phyloP scores from a whole-genome alignment of 768 basidiomycete species.

The Erythrobasidium yunnanense region DNA sequence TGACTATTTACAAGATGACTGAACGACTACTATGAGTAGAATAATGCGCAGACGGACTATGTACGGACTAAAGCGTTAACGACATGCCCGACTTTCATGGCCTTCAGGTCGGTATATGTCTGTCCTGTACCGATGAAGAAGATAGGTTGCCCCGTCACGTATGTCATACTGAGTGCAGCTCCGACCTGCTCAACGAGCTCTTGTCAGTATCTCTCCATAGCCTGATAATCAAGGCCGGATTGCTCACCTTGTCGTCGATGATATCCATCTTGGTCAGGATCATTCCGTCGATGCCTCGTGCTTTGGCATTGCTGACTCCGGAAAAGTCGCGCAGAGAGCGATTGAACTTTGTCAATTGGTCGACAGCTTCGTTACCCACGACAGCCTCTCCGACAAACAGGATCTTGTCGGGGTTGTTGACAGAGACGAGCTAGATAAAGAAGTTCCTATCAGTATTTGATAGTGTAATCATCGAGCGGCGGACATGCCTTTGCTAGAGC shows the following conservation, averaged over 20 bases:
- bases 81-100: conserved; percentile 79
- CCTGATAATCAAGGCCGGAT: neutral
- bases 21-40: neutral
- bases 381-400: conserved; percentile 96
- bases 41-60: neutral
- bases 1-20: neutral
- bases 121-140: conserved; percentile 97
- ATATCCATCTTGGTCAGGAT: conserved; percentile 98
- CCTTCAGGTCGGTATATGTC: conserved; percentile 93
- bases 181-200: conserved; percentile 60
- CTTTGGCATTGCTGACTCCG: conserved; percentile 53
- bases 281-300: conserved; percentile 95
- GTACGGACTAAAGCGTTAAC: conserved; percentile 73
- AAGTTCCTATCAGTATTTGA: no score
- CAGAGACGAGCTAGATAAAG: conserved; percentile 60
- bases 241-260: conserved; percentile 79
- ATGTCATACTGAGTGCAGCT: conserved; percentile 96
- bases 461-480: no score
- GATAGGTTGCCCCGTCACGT: conserved; percentile 96
- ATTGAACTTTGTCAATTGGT: conserved; percentile 94
- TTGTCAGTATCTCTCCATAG: neutral
- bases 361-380: conserved; percentile 97
- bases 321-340: conserved; percentile 87
- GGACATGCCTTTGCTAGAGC: conserved; percentile 80
- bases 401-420: conserved; percentile 93